These are phyloP conservation scores for Talaromyces adpressus DNA, from an alignment of 495 filamentous ascomycete genomes.

Conservation along the genomic window DNA sequence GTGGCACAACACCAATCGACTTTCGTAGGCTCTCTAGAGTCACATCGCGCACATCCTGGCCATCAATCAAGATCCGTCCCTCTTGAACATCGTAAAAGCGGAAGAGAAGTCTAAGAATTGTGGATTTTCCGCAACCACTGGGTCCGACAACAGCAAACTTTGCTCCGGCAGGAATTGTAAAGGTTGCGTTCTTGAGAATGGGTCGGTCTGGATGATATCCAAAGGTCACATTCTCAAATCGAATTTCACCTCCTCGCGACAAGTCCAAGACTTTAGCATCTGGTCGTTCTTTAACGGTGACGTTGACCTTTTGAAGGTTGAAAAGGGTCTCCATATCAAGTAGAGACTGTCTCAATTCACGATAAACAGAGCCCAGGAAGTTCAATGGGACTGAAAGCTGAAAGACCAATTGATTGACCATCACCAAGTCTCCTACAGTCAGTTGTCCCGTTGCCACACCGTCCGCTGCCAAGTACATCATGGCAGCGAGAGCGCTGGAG, in stretches of 20 bases:
- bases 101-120: conserved; percentile 83
- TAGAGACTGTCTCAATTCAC: conserved; percentile 88
- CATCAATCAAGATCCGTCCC: conserved; percentile 85
- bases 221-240: conserved; percentile 91
- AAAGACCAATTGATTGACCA: conserved; percentile 98
- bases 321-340: conserved; percentile 98
- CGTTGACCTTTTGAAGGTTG: conserved; percentile 97
- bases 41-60: conserved; percentile 83
- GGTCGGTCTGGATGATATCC: conserved; percentile 83
- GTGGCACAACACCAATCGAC: conserved; percentile 90
- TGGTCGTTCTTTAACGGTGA: conserved; percentile 69
- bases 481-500: conserved; percentile 85
- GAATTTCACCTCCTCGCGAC: conserved; percentile 75
- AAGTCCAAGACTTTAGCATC: conserved; percentile 67
- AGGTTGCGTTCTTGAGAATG: conserved; percentile 74
- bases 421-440: conserved; percentile 93
- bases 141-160: conserved; percentile 95
- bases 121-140: conserved; percentile 93
- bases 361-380: conserved; percentile 92
- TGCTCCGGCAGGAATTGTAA: conserved; percentile 90
- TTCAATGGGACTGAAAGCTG: conserved; percentile 94
- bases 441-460: conserved; percentile 74
- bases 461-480: conserved; percentile 94
- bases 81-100: conserved; percentile 87
- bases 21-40: conserved; percentile 73